These are phyloP conservation scores for Populus pruinosa DNA, from an alignment of 345 rosid species.

Conservation along the genomic window DNA sequence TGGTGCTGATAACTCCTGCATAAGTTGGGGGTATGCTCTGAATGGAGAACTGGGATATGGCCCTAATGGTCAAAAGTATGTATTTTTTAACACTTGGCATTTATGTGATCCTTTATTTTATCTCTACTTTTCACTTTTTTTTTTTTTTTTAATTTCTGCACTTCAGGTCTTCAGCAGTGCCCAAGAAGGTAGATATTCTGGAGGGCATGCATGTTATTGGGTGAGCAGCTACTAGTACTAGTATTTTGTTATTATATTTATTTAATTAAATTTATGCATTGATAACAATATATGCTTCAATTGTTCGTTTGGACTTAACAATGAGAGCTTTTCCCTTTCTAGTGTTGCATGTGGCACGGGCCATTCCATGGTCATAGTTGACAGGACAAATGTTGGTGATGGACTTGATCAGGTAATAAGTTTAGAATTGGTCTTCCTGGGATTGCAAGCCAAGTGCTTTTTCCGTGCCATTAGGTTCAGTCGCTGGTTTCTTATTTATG, in stretches of 20 bases:
- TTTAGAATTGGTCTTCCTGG: background rate
- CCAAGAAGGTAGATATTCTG: conserved; percentile 87
- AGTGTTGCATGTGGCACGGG: conserved; percentile 89
- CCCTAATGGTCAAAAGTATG: conserved; percentile 86
- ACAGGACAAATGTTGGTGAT: conserved; percentile 60
- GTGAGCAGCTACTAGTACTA: conserved; percentile 30
- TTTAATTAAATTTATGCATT: no score
- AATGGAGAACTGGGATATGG: conserved; percentile 98
- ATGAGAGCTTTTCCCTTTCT: conserved; percentile 18
- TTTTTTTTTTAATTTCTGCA: background rate
- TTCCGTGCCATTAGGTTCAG: background rate
- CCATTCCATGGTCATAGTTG: conserved; percentile 88
- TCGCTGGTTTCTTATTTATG: background rate
- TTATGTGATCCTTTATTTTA: background rate
- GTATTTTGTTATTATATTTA: background rate
- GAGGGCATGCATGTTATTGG: conserved; percentile 89
- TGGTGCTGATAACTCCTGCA: conserved; percentile 95
- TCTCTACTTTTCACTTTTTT: background rate
- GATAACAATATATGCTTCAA: background rate
- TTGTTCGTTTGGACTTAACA: background rate
- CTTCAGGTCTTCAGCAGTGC: conserved; percentile 86
- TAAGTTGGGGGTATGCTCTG: conserved; percentile 96
- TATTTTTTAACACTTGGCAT: background rate
- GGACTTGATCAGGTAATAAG: conserved; percentile 75
- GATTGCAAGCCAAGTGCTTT: background rate